Evolutionary conservation across 495 filamentous ascomycete genomes (phyloP), one percentile per base, ranked within the genome.

Genomic region (Lasiosphaeria hispida): DNA sequence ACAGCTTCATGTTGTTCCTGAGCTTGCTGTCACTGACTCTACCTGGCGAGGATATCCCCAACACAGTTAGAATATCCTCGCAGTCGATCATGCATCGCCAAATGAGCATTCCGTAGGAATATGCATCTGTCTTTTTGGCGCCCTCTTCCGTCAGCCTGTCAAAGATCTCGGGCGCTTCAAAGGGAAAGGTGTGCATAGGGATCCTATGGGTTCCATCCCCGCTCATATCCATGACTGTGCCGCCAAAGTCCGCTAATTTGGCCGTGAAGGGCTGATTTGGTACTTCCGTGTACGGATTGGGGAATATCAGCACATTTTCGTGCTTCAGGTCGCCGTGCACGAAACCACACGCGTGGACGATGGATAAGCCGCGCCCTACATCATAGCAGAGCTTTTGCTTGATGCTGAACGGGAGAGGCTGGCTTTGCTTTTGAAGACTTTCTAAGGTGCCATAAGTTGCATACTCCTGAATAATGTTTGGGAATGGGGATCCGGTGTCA

Each of bases 331-430:
- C 58, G 13, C 58, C 58, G 23, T 60, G 58, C 7, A 60, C 53
- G 19, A 60, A 50, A 38, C 58, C 58, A 34, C 61, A 63, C 10
- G 44, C 51, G 45, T 63, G 61, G 13, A 63, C 44, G 47, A 60
- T 60, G 51, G 52, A 60, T 6, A 63, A 17, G 40, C 42, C 61
- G 4, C 57, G 50, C 6, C 57, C 61, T 19, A 63, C 57, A 48
- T 63, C 61, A 37, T 60, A 61, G 44, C 58, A 60, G 8, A 60
- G 51, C 15, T 60, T 56, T n/a, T 59, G 52, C 36, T 58, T 55
- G 36, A 64, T 48, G 40, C 59, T 53, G 23, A 58, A 57, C 0
- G 50, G 51, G 10, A 64, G 53, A 10, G 49, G 55, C n/a, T 4
- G 8, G 9, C 18, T 41, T 17, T 30, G 13, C 7, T 55, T 37